Conservation (phyloP, 306 rosid species). For the Casuarina cunninghamiana region DNA sequence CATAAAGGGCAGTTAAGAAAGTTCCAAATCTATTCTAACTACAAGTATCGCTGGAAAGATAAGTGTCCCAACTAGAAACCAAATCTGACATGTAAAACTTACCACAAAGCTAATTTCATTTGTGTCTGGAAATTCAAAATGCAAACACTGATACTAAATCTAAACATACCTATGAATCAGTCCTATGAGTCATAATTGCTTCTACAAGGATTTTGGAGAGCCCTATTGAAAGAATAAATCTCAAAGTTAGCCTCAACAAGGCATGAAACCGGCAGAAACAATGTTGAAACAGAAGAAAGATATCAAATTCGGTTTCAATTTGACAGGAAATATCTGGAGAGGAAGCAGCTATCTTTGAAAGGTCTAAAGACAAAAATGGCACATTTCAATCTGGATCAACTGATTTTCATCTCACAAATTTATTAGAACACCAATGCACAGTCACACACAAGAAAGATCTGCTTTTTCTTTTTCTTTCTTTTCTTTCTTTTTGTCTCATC, state of each 20-base stretch:
- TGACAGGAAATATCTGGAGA: not conserved
- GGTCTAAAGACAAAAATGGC: not conserved
- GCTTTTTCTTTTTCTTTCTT: too few species aligned
- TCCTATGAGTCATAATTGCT: not conserved
- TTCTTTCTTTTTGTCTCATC: too few species aligned
- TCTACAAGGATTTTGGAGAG: not conserved
- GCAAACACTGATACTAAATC: not conserved
- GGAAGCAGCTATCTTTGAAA: not conserved
- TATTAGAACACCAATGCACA: not conserved
- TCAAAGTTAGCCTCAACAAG: not conserved
- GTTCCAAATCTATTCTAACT: not conserved
- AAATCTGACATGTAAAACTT: not conserved
- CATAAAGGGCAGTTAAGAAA: not conserved
- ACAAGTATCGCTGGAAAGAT: not conserved
- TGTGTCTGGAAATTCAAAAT: not conserved
- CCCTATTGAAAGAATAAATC: not conserved
- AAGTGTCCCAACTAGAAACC: not conserved
- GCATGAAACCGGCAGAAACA: not conserved
- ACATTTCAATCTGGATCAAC: not conserved
- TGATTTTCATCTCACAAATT: not conserved
- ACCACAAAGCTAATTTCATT: not conserved
- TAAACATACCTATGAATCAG: not conserved
- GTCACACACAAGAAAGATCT: too few species aligned
- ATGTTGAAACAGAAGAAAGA: not conserved
- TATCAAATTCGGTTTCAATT: not conserved